A percentile compares a stretch with the other conserved stretches of the same genome.
Conservation (phyloP, 73 alveolate genomes). For the Paramecium pentaurelia region DNA sequence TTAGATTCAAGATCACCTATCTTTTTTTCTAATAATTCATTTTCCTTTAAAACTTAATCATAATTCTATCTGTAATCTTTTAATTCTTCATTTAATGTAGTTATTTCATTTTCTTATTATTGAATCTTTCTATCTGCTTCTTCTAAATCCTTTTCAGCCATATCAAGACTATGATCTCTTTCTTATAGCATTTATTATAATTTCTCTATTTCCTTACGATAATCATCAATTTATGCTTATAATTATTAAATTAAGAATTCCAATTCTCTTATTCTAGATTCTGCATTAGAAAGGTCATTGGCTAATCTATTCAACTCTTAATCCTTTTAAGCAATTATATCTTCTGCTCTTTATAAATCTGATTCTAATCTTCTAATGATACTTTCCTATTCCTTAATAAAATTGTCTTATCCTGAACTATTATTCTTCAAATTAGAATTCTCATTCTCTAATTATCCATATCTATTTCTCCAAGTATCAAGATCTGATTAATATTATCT, state of each 20-base stretch:
- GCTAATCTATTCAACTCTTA: background rate
- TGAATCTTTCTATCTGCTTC: background rate
- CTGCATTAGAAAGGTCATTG: background rate
- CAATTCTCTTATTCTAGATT: background rate
- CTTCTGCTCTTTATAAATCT: background rate
- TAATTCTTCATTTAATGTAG: background rate
- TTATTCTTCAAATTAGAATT: background rate
- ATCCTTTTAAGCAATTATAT: background rate
- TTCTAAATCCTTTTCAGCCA: background rate
- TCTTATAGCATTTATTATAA: background rate
- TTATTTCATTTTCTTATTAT: background rate
- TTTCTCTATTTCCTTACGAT: background rate
- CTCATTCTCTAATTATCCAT: slow-evolving; percentile 10
- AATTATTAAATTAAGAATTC: background rate
- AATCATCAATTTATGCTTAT: background rate
- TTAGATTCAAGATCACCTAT: background rate
- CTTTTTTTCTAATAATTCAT: slow-evolving; percentile 10
- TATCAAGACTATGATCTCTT: background rate
- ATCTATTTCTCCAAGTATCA: background rate
- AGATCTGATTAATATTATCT: background rate
- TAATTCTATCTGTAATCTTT: background rate
- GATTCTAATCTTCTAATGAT: background rate
- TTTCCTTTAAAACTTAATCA: background rate
- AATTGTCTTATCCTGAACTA: background rate
- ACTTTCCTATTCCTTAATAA: background rate